A percentile compares a stretch with the other conserved stretches of the same genome.
phyloP scores from a whole-genome alignment of 441 rosid genomes.

The Eruca vesicaria region DNA sequence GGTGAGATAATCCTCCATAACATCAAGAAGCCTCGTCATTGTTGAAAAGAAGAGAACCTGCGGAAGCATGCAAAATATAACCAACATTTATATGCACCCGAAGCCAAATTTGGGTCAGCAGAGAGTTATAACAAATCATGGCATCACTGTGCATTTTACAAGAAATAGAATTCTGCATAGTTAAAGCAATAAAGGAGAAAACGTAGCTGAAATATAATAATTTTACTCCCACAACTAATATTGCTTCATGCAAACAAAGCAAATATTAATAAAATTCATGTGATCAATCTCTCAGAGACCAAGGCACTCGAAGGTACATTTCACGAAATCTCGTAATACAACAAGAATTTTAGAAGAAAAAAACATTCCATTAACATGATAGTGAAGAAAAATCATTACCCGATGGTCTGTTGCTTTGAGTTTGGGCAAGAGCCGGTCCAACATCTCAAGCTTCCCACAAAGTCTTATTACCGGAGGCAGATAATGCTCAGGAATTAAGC shows the following conservation, averaged over 20 bases:
- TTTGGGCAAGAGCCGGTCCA: slow-evolving; percentile 88
- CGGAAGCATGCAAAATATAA: slow-evolving; percentile 18
- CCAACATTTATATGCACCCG: not conserved
- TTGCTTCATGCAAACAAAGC: not conserved
- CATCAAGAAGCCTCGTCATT: slow-evolving; percentile 95
- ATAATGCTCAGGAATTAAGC: slow-evolving; percentile 75
- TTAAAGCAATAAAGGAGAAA: not conserved
- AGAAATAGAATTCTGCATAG: not conserved
- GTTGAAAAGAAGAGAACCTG: slow-evolving; percentile 98
- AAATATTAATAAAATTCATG: not conserved
- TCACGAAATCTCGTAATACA: not conserved
- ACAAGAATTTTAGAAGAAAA: not conserved
- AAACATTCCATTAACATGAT: slow-evolving; percentile 17
- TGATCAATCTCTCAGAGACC: not conserved
- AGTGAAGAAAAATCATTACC: slow-evolving; percentile 45
- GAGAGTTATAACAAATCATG: not conserved
- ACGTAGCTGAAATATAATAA: not conserved
- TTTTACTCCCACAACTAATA: not conserved
- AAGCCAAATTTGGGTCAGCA: not conserved
- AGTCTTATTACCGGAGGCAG: slow-evolving; percentile 79
- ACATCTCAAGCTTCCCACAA: slow-evolving; percentile 99
- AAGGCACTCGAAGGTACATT: not conserved
- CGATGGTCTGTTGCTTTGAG: slow-evolving; percentile 94
- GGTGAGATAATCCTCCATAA: slow-evolving; percentile 91
- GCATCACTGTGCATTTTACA: slow-evolving; percentile 2